These are phyloP conservation scores for Petrea volubilis DNA, from an alignment of 257 asterid species.

Conservation along the genomic window DNA sequence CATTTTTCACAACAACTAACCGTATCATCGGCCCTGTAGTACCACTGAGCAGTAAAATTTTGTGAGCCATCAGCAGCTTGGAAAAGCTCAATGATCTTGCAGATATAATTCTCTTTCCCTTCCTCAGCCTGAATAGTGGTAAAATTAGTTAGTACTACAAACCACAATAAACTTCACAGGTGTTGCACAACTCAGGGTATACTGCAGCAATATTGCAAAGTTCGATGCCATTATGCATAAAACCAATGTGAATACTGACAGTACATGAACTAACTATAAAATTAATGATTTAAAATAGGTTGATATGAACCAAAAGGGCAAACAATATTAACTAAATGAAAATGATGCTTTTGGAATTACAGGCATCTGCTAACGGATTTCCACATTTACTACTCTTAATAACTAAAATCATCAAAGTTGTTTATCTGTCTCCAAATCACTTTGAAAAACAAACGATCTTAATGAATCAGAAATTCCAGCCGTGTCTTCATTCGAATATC, in stretches of 20 bases:
- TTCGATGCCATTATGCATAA: not conserved
- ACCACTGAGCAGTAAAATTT: conserved; percentile 73
- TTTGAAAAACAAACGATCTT: not conserved
- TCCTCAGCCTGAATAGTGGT: conserved; percentile 46
- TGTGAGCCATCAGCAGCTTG: conserved; percentile 47
- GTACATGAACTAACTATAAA: not conserved
- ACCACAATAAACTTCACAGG: not conserved
- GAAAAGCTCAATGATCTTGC: conserved; percentile 74
- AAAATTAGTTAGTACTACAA: not conserved
- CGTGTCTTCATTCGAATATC: not conserved
- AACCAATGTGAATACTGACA: not conserved
- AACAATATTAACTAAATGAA: not conserved
- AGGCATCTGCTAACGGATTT: not conserved
- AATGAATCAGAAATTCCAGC: not conserved
- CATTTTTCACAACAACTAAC: conserved; percentile 36
- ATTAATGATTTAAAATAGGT: not conserved
- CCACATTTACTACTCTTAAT: not conserved
- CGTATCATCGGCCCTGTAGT: conserved; percentile 70
- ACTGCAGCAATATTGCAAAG: not conserved
- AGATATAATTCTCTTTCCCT: conserved; percentile 44
- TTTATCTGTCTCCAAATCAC: not conserved
- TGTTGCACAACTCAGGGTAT: not conserved
- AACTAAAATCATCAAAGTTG: not conserved
- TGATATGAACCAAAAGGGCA: not conserved
- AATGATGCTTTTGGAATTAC: not conserved